phyloP scores from a whole-genome alignment of 2,329 filamentous ascomycete genomes.

The Fusarium graminum region DNA sequence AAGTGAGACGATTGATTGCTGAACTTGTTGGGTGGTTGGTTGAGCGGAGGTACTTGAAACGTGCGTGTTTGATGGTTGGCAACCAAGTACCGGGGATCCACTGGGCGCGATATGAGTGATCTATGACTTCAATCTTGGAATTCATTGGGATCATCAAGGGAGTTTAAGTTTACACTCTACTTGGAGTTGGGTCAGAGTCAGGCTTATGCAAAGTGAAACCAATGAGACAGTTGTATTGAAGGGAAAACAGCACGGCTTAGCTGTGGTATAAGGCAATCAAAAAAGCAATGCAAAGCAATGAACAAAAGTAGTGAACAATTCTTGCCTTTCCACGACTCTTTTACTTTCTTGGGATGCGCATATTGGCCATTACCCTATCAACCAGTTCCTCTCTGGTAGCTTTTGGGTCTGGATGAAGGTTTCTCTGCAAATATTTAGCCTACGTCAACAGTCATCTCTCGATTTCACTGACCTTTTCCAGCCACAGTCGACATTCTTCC shows the following conservation, averaged over 20 bases:
- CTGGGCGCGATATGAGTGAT: slow-evolving; percentile 26
- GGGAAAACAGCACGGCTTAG: not conserved
- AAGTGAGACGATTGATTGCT: slow-evolving; percentile 43
- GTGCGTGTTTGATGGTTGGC: slow-evolving; percentile 21
- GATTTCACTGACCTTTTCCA: slow-evolving; percentile 72
- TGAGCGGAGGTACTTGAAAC: slow-evolving; percentile 37
- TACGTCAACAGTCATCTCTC: not conserved
- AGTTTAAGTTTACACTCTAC: not conserved
- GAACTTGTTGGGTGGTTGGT: slow-evolving; percentile 48
- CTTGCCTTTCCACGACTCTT: not conserved
- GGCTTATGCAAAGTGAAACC: not conserved
- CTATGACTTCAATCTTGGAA: slow-evolving; percentile 24
- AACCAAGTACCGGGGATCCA: slow-evolving; percentile 36
- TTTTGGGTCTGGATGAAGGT: slow-evolving; percentile 59
- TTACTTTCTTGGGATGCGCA: slow-evolving; percentile 57
- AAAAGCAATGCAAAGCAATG: slow-evolving; percentile 1
- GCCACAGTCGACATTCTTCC: slow-evolving; percentile 84
- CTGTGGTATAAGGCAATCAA: slow-evolving; percentile 24
- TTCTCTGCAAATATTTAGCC: slow-evolving; percentile 54
- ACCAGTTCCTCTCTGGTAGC: slow-evolving; percentile 62
- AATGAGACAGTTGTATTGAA: slow-evolving; percentile 3
- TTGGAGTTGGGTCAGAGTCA: not conserved
- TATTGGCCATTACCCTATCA: slow-evolving; percentile 61
- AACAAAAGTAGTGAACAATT: slow-evolving; percentile 4
- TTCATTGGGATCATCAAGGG: slow-evolving; percentile 1